Base-by-base conservation (phyloP, 2,329 filamentous ascomycete genomes). In the Arthrobotrys megalospora region DNA sequence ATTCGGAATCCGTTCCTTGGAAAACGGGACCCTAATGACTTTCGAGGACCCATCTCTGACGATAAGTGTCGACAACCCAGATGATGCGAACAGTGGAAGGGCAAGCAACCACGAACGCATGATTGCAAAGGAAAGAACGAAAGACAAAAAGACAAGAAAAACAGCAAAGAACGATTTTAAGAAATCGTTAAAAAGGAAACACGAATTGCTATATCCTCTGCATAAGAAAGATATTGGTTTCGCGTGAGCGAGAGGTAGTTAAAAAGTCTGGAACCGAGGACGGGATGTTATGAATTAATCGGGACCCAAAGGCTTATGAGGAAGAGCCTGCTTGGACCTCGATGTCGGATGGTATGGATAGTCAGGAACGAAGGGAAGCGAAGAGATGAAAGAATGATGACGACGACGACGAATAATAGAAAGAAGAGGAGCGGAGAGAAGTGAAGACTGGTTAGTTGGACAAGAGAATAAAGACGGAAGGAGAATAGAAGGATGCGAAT, bases 141-240 rank as follows among this genome's bases (percentile, higher is more conserved):
- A 50, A 36, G 36, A 55, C n/a, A n/a, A n/a, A 21, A 24, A 41
- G 53, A 16, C 43, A 45, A 16, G 41, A 62, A 14, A 21, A 12
- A 58, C 36, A 36, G 36, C 45, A 16, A 28, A 34, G 34, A 52
- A 76, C 72, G 72, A 66, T 65, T 70, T 28, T 38, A 24, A 50
- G 52, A 48, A 69, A 70, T 68, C 72, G 72, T 60, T 64, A 32
- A 64, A 60, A 65, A 60, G 14, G 55, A 77, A 77, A 66, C 14
- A 55, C 72, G 66, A 62, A 66, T 21, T 21, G 52, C 67, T 78
- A 78, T 78, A 67, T 68, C 75, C 52, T 68, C 75, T 72, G 70
- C 75, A 78, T 78, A 78, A 78, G 75, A 71, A 28, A 69, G 63
- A 78, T 72, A 55, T 21, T 68, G 28, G 32, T 77, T 66, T 77